Conservation (phyloP, 495 filamentous ascomycete species). For the Lepraria neglecta region DNA sequence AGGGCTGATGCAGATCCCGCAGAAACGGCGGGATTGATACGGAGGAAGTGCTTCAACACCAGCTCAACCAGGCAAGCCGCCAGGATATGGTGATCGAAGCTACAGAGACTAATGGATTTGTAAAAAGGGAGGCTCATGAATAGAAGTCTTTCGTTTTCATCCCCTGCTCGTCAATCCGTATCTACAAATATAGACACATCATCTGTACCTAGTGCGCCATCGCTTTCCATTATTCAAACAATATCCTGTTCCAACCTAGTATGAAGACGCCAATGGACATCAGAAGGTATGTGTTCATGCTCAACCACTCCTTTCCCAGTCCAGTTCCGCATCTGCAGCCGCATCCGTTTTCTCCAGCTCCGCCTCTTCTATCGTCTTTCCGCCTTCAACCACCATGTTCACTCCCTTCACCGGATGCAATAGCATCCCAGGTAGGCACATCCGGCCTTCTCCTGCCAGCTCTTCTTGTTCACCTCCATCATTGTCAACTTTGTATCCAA, state of each 20-base stretch:
- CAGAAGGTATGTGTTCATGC: slow-evolving; percentile 1
- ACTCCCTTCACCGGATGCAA: slow-evolving; percentile 90
- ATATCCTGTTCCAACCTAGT: not conserved
- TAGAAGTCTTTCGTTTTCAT: too few relatives aligned
- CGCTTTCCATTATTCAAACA: not conserved
- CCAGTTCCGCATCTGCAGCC: slow-evolving; percentile 22
- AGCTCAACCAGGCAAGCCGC: too few relatives aligned
- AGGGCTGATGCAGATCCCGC: slow-evolving; percentile 15
- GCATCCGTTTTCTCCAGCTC: slow-evolving; percentile 30
- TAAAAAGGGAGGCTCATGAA: too few relatives aligned
- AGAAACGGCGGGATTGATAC: not conserved
- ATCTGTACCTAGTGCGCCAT: slow-evolving; percentile 1
- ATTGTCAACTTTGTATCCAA: slow-evolving; percentile 76
- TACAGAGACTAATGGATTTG: too few relatives aligned
- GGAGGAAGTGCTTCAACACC: not conserved
- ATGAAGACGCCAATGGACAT: slow-evolving; percentile 8
- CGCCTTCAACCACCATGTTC: slow-evolving; percentile 62
- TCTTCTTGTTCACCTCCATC: slow-evolving; percentile 83
- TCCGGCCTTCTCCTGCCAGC: slow-evolving; percentile 68
- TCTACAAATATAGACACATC: not conserved
- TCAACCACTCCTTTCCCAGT: slow-evolving; percentile 12
- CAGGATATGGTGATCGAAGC: too few relatives aligned
- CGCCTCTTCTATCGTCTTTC: slow-evolving; percentile 32
- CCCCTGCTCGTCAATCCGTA: too few relatives aligned
- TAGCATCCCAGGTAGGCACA: slow-evolving; percentile 91